Conservation (phyloP, 495 filamentous ascomycete species). For the Immersiella caudata region DNA sequence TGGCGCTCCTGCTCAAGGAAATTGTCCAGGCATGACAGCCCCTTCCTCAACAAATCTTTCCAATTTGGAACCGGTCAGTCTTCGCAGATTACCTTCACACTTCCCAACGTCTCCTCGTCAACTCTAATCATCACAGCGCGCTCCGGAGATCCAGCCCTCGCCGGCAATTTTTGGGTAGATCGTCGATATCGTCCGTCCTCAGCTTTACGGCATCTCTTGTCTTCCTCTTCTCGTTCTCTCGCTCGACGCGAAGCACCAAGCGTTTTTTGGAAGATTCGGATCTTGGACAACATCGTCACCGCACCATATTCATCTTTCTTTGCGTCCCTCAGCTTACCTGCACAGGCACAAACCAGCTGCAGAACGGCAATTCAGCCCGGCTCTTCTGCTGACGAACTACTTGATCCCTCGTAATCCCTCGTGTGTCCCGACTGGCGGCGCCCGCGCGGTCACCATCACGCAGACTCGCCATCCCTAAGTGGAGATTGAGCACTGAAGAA, state of each 20-base stretch:
- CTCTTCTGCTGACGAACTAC: too few relatives aligned
- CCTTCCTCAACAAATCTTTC: too few relatives aligned
- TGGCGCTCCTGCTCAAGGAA: too few relatives aligned
- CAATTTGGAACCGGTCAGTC: too few relatives aligned
- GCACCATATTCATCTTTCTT: background rate
- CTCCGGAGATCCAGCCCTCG: constrained; percentile 20
- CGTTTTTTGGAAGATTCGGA: constrained; percentile 25
- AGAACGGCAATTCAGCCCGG: too few relatives aligned
- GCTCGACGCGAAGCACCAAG: constrained; percentile 6
- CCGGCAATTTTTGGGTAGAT: constrained; percentile 37
- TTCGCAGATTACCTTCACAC: too few relatives aligned
- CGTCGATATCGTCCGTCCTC: constrained; percentile 31
- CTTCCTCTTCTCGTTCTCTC: constrained; percentile 18
- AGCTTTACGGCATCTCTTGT: constrained; percentile 34
- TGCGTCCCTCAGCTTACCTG: background rate
- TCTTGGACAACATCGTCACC: constrained; percentile 17
- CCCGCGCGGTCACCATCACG: too few relatives aligned
- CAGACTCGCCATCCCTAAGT: too few relatives aligned
- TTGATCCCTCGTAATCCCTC: too few relatives aligned
- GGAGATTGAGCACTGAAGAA: background rate
- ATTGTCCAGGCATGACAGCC: too few relatives aligned
- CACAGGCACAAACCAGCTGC: too few relatives aligned
- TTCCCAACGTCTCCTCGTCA: background rate
- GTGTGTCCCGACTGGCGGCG: too few relatives aligned
- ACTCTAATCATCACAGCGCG: constrained; percentile 18